phyloP scores from a whole-genome alignment of 1,284 basidiomycete genomes.

The Apiotrichum montevideense region DNA sequence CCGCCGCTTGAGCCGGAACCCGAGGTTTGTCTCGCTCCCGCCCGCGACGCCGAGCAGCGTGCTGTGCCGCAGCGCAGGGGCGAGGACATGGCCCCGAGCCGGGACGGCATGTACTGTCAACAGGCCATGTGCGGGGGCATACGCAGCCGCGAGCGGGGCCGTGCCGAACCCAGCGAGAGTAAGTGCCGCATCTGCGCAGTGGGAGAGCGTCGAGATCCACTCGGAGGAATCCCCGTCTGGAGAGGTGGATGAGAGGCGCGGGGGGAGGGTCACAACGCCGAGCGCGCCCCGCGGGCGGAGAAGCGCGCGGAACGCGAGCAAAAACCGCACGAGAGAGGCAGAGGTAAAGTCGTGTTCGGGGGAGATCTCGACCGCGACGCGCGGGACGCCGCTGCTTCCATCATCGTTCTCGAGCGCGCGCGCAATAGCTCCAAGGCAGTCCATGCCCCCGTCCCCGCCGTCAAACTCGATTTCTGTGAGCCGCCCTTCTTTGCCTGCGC shows the following conservation, averaged over 20 bases:
- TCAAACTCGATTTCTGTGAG: background rate
- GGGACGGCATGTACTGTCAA: constrained; percentile 69
- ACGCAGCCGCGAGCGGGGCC: constrained; percentile 52
- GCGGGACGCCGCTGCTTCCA: constrained; percentile 11
- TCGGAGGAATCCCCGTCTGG: constrained; percentile 38
- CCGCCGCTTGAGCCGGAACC: constrained; percentile 86
- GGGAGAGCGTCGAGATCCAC: constrained; percentile 70
- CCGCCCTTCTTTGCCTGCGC: constrained; percentile 7
- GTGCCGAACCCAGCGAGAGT: constrained; percentile 68
- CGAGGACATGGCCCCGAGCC: constrained; percentile 59
- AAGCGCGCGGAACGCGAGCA: constrained; percentile 60
- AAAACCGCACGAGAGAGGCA: constrained; percentile 64
- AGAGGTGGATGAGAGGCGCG: constrained; percentile 25
- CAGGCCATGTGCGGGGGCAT: constrained; percentile 77
- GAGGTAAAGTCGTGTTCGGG: constrained; percentile 41
- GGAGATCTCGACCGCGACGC: constrained; percentile 69
- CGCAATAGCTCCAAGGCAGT: constrained; percentile 1
- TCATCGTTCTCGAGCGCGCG: background rate
- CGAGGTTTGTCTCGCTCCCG: constrained; percentile 75
- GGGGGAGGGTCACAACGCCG: constrained; percentile 61
- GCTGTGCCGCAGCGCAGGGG: constrained; percentile 70
- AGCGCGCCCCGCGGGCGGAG: constrained; percentile 56
- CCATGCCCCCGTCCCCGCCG: background rate
- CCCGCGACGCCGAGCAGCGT: constrained; percentile 62
- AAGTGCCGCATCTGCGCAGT: constrained; percentile 68